phyloP scores from a whole-genome alignment of 176 grass and related monocot genomes.

The Stipa capillata region DNA sequence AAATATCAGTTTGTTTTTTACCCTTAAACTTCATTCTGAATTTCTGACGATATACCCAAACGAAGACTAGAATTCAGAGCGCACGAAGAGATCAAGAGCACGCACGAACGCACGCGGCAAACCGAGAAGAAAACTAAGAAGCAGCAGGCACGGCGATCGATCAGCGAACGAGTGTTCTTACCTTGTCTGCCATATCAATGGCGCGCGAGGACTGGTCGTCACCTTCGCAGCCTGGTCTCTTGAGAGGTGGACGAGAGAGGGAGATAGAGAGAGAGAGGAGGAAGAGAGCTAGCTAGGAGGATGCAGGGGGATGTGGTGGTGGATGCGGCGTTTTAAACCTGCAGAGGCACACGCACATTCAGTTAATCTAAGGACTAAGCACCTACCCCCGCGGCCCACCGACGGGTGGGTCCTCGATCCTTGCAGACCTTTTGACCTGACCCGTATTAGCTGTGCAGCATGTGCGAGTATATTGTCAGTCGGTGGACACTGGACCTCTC shows the following conservation, averaged over 20 bases:
- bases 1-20: background rate
- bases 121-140: background rate
- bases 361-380: background rate
- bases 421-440: background rate
- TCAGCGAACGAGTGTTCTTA: background rate
- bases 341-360: background rate
- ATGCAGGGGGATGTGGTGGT: background rate
- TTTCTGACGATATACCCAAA: too few species aligned
- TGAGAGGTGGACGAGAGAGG: background rate
- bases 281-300: background rate
- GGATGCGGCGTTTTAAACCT: slow-evolving; percentile 23
- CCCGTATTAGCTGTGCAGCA: slow-evolving; percentile 26
- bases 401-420: slow-evolving; percentile 22
- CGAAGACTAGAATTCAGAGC: background rate
- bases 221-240: background rate
- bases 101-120: background rate
- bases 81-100: background rate
- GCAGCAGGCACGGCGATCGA: background rate
- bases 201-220: background rate
- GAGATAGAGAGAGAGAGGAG: background rate
- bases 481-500: slow-evolving; percentile 13
- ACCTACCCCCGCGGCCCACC: slow-evolving; percentile 22
- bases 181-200: slow-evolving; percentile 66
- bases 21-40: too few species aligned
- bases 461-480: slow-evolving; percentile 2